These are phyloP conservation scores for Cairneyella variabilis DNA, from an alignment of 495 filamentous ascomycete genomes.

Conservation along the genomic window DNA sequence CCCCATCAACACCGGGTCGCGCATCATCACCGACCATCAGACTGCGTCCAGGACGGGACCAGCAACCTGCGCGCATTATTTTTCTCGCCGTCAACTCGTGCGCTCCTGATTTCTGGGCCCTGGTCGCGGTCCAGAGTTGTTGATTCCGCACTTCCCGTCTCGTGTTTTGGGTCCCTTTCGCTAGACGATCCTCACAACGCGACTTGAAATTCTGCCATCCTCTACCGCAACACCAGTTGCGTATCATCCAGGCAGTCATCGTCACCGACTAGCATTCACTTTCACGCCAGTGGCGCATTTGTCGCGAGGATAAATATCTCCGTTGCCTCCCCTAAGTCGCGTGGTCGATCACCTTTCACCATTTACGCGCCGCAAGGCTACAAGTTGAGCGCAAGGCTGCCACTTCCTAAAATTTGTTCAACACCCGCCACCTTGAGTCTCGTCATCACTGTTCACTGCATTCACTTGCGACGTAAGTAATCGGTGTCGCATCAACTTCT, in stretches of 20 bases:
- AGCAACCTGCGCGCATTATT: too few relatives aligned
- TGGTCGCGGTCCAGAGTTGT: background rate
- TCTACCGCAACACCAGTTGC: background rate
- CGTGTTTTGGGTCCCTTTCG: slow-evolving; percentile 16
- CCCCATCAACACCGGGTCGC: too few relatives aligned
- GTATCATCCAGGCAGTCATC: background rate
- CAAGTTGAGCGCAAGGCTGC: slow-evolving; percentile 13
- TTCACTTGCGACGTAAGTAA: background rate
- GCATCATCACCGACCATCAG: too few relatives aligned
- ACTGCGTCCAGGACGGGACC: too few relatives aligned
- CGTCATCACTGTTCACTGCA: background rate
- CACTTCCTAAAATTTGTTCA: background rate
- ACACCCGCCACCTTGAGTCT: background rate
- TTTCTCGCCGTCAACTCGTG: too few relatives aligned
- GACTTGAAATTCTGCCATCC: background rate
- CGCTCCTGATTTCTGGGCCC: background rate
- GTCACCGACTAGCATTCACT: too few relatives aligned
- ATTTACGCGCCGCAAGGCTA: slow-evolving; percentile 8
- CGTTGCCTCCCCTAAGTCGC: too few relatives aligned
- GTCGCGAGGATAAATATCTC: too few relatives aligned
- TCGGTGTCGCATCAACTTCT: slow-evolving; percentile 11
- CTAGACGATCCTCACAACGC: slow-evolving; percentile 13
- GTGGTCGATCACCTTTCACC: too few relatives aligned
- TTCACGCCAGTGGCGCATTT: too few relatives aligned
- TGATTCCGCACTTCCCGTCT: slow-evolving; percentile 1